Base-by-base conservation (phyloP, 2,329 filamentous ascomycete species). In the Paramyrothecium roridum region DNA sequence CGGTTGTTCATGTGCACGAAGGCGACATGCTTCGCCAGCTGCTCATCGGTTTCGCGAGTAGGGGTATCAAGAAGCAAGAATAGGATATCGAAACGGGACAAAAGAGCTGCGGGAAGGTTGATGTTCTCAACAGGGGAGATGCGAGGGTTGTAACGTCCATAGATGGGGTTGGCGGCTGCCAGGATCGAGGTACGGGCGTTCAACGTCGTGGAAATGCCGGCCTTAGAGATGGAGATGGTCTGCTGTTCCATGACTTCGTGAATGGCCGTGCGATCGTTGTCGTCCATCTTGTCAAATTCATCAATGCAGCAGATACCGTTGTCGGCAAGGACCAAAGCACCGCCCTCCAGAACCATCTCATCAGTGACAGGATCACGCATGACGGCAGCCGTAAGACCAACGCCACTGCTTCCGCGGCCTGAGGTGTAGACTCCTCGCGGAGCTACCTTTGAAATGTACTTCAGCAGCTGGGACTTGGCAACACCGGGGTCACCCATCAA, bases 401-500 rank as follows among this genome's bases (percentile, higher is more conserved):
- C 89, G 68, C 89, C 89, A 71, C 87, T 90, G 76, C 87, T 90
- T 71, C 89, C 89, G 63, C 89, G 88, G 59, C 89, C 89, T 3
- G 89, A 90, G 6, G 89, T 93, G 74, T 93, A 93, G 13, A 93
- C 88, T 65, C 92, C 93, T 59, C 95, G 90, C 58, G 95, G 95
- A 2, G 95, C 93, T 30, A 99, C 95, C 77, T 99, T 98, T 61
- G 92, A 91, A 70, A 99, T 98, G 73, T 99, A 99, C 76, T 97
- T 98, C 62, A 99, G 83, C 62, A 99, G 79, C 78, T 99, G 95
- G 40, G 95, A 99, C 78, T 99, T 99, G 77, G 95, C 95, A 69
- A 99, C 95, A 91, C 95, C 95, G 70, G 95, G 95, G 68, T 99
- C 95, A 81, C 95, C 95, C 95, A 99, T 99, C 67, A 99, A 78